Conservation (phyloP, 139 green algal species). For the Chlorella sp. region DNA sequence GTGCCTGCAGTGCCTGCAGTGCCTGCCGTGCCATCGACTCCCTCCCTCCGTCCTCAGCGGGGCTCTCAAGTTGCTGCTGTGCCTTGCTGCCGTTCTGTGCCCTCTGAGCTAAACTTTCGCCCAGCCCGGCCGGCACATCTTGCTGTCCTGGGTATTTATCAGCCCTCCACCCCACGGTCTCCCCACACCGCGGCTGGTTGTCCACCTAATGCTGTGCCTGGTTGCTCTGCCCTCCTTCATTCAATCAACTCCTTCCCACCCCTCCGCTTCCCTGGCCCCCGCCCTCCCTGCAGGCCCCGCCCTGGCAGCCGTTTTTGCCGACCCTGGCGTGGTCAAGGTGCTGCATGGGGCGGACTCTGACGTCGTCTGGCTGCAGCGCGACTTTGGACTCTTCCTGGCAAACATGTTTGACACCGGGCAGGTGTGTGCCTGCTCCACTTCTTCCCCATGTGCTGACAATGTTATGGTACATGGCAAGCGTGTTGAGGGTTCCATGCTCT, state of each 20-base stretch:
- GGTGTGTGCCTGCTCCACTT: conserved; percentile 60
- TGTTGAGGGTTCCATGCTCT: no score
- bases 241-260: no score
- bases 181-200: no score
- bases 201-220: not conserved
- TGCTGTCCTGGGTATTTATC: no score
- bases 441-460: no score
- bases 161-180: no score
- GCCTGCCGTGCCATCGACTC: not conserved
- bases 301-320: conserved; percentile 74
- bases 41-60: no score
- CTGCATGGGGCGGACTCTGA: conserved; percentile 91
- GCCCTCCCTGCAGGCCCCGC: conserved; percentile 36
- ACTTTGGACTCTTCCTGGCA: conserved; percentile 93
- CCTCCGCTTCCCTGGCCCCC: not conserved
- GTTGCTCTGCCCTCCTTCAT: not conserved
- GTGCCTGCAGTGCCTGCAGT: not conserved
- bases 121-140: no score
- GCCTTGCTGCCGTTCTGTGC: no score
- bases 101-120: no score
- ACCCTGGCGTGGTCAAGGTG: conserved; percentile 85
- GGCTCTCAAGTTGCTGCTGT: no score
- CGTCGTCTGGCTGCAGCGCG: conserved; percentile 89
- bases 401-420: conserved; percentile 98
- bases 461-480: no score